Evolutionary conservation across 768 basidiomycete genomes (phyloP), one percentile per base, ranked within the genome.

Genomic region (Mycena maculata): DNA sequence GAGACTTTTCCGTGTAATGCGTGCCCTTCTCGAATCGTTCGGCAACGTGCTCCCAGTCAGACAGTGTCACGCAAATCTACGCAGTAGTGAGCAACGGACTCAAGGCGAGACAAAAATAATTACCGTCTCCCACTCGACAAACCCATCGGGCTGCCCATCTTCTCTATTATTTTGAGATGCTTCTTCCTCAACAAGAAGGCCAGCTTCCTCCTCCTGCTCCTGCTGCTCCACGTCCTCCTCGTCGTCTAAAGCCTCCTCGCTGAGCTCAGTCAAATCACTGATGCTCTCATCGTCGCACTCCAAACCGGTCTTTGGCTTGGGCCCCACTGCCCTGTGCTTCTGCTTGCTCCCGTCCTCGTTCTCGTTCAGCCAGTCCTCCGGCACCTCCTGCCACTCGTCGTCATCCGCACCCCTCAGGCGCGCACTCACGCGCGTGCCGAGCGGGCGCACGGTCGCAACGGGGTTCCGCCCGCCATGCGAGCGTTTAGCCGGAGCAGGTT

Each of bases 71-170:
- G 73, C 94, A 95, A 69, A 96, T 88, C 95, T 96, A 68, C 23
- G 49, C 20, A 23, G 20, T 30, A 44, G 59, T 28, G 33, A 65
- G 53, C 30, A 42, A 60, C 15, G 33, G 25, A 25, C 41, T 56
- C 56, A 50, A 48, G n/a, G 16, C 7, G 13, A 54, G 4, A 45
- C 1, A 55, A 20, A 8, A 45, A 55, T 42, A 56, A 88, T 73
- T 65, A 95, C 96, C 72, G 92, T 92, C 82, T 97, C 94, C 96
- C 96, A 98, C 77, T 97, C 95, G 42, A 94, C 76, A 72, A 93
- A 93, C 52, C 85, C 85, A 2, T 82, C 81, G 6, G 84, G 85
- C 23, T 79, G 59, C 11, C 69, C 73, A n/a, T 72, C 73, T 38
- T 58, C 65, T 44, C 73, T 77, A 18, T 38, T 73, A n/a, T n/a